These are phyloP conservation scores for Cornus kousa DNA, from an alignment of 148 eudicot species.

Conservation along the genomic window DNA sequence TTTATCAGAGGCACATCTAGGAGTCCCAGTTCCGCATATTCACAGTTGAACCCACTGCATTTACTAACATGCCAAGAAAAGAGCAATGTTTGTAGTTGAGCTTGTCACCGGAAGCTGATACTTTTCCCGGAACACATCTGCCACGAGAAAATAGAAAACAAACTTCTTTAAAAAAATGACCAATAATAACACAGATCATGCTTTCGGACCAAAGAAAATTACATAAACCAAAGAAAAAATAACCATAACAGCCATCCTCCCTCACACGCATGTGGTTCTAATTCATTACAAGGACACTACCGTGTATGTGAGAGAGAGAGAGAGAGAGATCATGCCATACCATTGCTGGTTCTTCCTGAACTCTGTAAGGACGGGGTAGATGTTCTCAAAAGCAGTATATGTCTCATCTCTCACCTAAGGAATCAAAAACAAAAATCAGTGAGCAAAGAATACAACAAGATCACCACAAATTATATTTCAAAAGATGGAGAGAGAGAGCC, in stretches of 20 bases:
- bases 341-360: slow-evolving; percentile 74
- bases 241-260: not conserved
- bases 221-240: not conserved
- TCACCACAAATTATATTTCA: not conserved
- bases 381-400: slow-evolving; percentile 67
- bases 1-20: not conserved
- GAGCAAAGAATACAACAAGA: not conserved
- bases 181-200: not conserved
- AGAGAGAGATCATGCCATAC: slow-evolving; percentile 21
- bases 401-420: slow-evolving; percentile 71
- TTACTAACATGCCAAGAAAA: not conserved
- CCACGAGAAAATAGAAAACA: not conserved
- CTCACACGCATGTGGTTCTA: too few relatives aligned
- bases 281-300: too few relatives aligned
- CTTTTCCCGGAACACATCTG: not conserved
- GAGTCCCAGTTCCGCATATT: not conserved
- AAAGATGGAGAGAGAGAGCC: not conserved
- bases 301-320: not conserved
- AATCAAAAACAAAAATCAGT: not conserved
- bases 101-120: not conserved
- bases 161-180: not conserved
- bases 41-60: slow-evolving; percentile 3
- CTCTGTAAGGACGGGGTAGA: slow-evolving; percentile 78
- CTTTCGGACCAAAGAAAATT: not conserved
- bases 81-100: not conserved